A percentile compares a stretch with the other conserved stretches of the same genome.
These are phyloP conservation scores for Trichoderma brevicompactum DNA, from an alignment of 2,329 filamentous ascomycete species.

Conservation along the genomic window DNA sequence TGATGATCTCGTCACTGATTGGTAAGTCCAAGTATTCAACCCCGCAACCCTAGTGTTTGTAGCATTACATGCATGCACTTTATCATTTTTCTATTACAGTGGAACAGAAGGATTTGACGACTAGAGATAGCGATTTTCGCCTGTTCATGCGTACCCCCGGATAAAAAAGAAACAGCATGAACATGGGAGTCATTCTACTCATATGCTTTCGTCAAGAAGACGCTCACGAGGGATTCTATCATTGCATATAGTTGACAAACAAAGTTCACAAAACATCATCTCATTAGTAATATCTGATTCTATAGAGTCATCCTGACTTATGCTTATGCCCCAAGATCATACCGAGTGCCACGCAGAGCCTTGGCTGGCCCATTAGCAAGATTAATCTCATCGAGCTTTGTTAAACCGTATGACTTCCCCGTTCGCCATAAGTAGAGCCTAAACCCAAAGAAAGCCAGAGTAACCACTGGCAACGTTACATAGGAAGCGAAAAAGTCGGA, in stretches of 20 bases:
- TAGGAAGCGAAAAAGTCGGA: conserved; percentile 48
- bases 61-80: conserved; percentile 1
- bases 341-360: conserved; percentile 22
- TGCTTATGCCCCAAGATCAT: conserved; percentile 22
- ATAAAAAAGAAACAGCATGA: neutral
- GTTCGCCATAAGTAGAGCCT: conserved; percentile 31
- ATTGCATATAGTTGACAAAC: neutral
- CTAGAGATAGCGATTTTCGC: neutral
- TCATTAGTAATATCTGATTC: neutral
- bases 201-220: neutral
- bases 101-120: neutral
- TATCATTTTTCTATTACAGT: neutral
- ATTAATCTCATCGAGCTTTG: conserved; percentile 21
- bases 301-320: no score
- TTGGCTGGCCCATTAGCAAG: conserved; percentile 26
- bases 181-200: neutral
- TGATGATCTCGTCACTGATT: conserved; percentile 10
- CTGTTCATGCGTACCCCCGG: neutral
- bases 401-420: conserved; percentile 20
- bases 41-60: conserved; percentile 2
- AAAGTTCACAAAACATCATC: neutral
- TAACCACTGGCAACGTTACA: conserved; percentile 37
- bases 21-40: neutral
- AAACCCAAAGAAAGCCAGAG: conserved; percentile 47
- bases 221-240: neutral